These are phyloP conservation scores for Cynara cardunculus DNA, from an alignment of 129 eudicot species.

Conservation along the genomic window DNA sequence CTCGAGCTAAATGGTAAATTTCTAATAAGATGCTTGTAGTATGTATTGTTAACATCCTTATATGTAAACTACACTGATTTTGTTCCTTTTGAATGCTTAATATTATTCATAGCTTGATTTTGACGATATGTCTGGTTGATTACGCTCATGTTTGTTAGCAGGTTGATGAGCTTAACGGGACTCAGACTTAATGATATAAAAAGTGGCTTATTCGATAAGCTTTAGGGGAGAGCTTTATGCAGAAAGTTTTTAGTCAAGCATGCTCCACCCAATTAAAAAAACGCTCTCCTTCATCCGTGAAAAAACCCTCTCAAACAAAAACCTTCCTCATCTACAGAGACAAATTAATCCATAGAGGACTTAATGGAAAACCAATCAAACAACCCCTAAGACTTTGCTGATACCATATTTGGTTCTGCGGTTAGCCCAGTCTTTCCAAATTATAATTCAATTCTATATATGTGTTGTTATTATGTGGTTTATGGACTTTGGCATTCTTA, in stretches of 20 bases:
- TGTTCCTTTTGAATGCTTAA: not conserved
- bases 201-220: too few species aligned
- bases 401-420: not conserved
- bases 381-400: not conserved
- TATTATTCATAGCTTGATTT: not conserved
- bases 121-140: not conserved
- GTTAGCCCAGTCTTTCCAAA: not conserved
- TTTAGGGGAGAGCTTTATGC: too few species aligned
- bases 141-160: too few species aligned
- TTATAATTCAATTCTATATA: not conserved
- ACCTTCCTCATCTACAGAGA: too few species aligned
- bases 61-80: not conserved
- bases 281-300: too few species aligned
- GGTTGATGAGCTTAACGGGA: too few species aligned
- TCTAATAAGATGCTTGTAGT: not conserved
- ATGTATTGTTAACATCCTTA: not conserved
- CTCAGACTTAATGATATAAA: too few species aligned
- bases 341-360: too few species aligned
- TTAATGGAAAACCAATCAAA: too few species aligned
- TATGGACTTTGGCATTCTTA: constrained; percentile 1
- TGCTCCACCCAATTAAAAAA: too few species aligned
- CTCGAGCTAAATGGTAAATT: constrained; percentile 88
- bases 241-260: too few species aligned
- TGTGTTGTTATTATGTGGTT: constrained; percentile 1
- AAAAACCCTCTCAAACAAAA: too few species aligned